A percentile compares a stretch with the other conserved stretches of the same genome.
Evolutionary conservation across 768 basidiomycete species (phyloP).

Genomic region (Tulasnella sp.): DNA sequence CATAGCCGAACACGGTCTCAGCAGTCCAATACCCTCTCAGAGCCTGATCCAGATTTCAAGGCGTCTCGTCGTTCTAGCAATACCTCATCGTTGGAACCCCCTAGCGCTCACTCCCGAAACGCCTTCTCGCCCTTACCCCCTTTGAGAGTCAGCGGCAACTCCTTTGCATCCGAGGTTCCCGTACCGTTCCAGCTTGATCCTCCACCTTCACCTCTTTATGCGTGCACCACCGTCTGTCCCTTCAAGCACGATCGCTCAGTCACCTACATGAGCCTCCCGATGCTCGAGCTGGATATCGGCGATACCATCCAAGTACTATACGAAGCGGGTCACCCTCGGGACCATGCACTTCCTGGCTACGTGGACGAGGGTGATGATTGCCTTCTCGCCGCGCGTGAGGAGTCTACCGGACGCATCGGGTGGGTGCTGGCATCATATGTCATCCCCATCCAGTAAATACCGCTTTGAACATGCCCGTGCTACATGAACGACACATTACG

Average conservation of each 20-base stretch:
- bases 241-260: slow-evolving; percentile 66
- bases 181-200: slow-evolving; percentile 28
- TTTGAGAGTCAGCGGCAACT: neutral
- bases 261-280: slow-evolving; percentile 65
- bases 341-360: slow-evolving; percentile 71
- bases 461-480: neutral
- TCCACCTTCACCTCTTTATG: slow-evolving; percentile 47
- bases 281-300: slow-evolving; percentile 68
- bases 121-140: slow-evolving; percentile 22
- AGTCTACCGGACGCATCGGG: slow-evolving; percentile 57
- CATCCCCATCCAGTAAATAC: slow-evolving; percentile 27
- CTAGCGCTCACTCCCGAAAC: neutral
- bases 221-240: slow-evolving; percentile 68
- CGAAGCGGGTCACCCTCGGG: slow-evolving; percentile 78
- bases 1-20: slow-evolving; percentile 12
- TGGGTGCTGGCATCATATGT: slow-evolving; percentile 86
- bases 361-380: slow-evolving; percentile 81
- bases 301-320: slow-evolving; percentile 69
- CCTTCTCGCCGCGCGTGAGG: slow-evolving; percentile 69
- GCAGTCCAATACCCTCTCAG: neutral
- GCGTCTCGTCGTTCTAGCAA: slow-evolving; percentile 4
- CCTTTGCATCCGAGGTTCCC: neutral
- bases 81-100: neutral
- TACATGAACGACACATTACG: neutral
- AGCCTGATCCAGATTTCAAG: neutral